phyloP scores from a whole-genome alignment of 2,329 filamentous ascomycete species.

The Sporothrix protearum region DNA sequence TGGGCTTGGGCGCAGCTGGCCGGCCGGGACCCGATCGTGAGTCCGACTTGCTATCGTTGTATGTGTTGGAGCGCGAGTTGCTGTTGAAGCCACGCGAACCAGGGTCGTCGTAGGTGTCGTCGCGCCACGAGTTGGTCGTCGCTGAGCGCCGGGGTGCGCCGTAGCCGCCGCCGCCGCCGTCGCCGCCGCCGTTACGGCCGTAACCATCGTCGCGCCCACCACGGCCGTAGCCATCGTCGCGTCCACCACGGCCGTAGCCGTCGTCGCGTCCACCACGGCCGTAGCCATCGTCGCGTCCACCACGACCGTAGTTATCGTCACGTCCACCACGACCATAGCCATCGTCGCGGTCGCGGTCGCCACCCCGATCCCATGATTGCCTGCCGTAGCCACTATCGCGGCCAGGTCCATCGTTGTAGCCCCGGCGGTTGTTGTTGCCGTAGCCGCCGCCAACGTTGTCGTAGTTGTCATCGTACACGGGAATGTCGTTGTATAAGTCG shows the following conservation, averaged over 20 bases:
- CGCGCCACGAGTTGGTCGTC: slow-evolving; percentile 54
- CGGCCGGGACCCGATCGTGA: slow-evolving; percentile 61
- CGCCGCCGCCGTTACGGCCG: slow-evolving; percentile 41
- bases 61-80: slow-evolving; percentile 51
- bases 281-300: slow-evolving; percentile 51
- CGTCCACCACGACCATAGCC: not conserved
- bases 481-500: slow-evolving; percentile 87
- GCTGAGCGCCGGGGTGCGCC: slow-evolving; percentile 59
- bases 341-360: not conserved
- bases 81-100: slow-evolving; percentile 34
- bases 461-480: slow-evolving; percentile 78
- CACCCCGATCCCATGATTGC: slow-evolving; percentile 42
- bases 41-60: slow-evolving; percentile 42
- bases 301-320: slow-evolving; percentile 46
- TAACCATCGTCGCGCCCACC: slow-evolving; percentile 47
- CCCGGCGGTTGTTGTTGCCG: slow-evolving; percentile 50
- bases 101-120: slow-evolving; percentile 67
- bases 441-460: slow-evolving; percentile 75
- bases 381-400: slow-evolving; percentile 42
- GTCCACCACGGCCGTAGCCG: slow-evolving; percentile 70
- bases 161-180: slow-evolving; percentile 51
- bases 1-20: slow-evolving; percentile 85
- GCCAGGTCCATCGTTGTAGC: slow-evolving; percentile 34
- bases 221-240: slow-evolving; percentile 37
- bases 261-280: slow-evolving; percentile 70